Evolutionary conservation across 2,329 filamentous ascomycete genomes (phyloP), one percentile per base, ranked within the genome.

Genomic region (Didymella keratinophila): DNA sequence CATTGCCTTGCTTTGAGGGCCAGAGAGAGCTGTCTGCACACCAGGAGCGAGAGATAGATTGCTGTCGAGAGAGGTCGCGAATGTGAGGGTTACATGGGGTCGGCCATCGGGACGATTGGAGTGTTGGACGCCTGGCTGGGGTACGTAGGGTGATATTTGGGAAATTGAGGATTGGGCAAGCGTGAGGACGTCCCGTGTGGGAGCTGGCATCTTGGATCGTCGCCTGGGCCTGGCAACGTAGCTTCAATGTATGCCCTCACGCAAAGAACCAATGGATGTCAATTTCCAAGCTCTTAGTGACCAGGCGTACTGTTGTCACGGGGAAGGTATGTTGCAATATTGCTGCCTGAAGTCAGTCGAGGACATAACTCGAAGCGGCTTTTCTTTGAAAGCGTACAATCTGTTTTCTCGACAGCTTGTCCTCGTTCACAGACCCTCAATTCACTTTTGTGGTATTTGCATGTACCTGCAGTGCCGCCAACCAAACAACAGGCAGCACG

Each of bases 51-150:
- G 83, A 1, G 93, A 86, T 49, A 96, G 83, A 52, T 88, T 86
- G 39, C 90, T 89, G 79, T 98, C 94, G 66, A 99, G 88, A 4
- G 93, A 97, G 7, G 89, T 90, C 21, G 95, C 94, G 77, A 93
- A 98, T 12, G 94, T 97, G 39, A 97, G 83, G 2, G 93, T 97
- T 48, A 74, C 60, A 47, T 67, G 63, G 7, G 68, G 67, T 50
- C 62, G 69, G 39, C 3, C 18, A 23, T 44, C 4, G 11, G 36
- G 36, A 10, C 28, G n/a, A 11, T 39, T 32, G 44, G 51, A 4
- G 36, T 36, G 61, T 66, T 12, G 52, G 7, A 27, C 30, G 10
- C 6, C 56, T 41, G 55, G 21, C 12, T 21, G 30, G 0, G 82
- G 82, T 18, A 87, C 75, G 71, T 86, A 87, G 12, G 81, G 77